Evolutionary conservation across 352 stramenopile genomes (phyloP), one percentile per base, ranked within the genome.

Genomic region (Globisporangium rhizosaccharum): DNA sequence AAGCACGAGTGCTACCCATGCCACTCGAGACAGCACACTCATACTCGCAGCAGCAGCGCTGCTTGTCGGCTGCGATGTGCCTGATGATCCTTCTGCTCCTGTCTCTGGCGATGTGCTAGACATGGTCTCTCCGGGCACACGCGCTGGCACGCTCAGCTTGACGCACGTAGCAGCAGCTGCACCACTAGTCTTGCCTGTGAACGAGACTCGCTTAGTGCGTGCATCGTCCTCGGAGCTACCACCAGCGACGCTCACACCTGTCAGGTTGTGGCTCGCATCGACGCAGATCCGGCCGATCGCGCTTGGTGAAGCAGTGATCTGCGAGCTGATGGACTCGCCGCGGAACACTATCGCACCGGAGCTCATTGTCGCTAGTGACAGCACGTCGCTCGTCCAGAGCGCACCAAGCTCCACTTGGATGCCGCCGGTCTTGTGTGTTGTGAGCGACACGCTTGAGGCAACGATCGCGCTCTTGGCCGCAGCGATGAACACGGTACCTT

Each of bases 361-460:
- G 20, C 51, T 56, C 36, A 56, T 56, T 9, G 12, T 37, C 20
- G 26, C 5, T 6, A 56, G 36, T 17, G 51, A 56, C 33, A 56
- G 20, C 11, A 28, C 3, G 23, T 56, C 30, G 6, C 33, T 47
- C 14, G 36, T 56, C 51, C 51, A 48, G 51, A 56, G 33, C 8
- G 42, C 23, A 20, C 51, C 51, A 20, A 56, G 42, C 20, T 56
- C 51, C 33, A 56, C 51, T 12, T 56, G 51, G 36, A 56, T 56
- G 0, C 36, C 2, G 20, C 51, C 51, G 0, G 51, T 56, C 36
- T 48, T 56, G 51, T 56, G 51, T 8, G 51, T 25, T 18, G 51
- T 56, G 36, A 56, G 45, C 30, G 36, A 28, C 6, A 48, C 7
- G 51, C 51, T 56, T 12, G 51, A 56, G 10, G 51, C 20, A n/a